Percentiles rank a stretch among this genome's conserved stretches.
Conservation (phyloP, 2,329 filamentous ascomycete genomes). For the Akanthomyces uredinophilus region DNA sequence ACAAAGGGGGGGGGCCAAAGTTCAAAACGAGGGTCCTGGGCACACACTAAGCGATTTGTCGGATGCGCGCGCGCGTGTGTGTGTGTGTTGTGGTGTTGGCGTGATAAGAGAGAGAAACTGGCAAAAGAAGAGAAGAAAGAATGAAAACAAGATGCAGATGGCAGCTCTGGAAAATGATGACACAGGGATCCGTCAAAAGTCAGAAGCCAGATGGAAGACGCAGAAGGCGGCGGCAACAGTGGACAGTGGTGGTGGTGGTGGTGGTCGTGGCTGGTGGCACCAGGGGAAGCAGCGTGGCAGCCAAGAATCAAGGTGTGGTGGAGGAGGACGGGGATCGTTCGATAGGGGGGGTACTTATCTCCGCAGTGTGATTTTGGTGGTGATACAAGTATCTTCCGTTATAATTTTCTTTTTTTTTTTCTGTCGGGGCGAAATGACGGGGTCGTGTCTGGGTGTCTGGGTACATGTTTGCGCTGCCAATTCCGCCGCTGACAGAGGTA, state of each 20-base stretch:
- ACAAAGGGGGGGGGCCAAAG: background rate
- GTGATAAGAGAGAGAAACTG: background rate
- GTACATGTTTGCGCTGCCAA: background rate
- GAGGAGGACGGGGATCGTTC: background rate
- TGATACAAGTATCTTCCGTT: background rate
- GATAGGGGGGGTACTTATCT: background rate
- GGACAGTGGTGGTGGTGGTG: background rate
- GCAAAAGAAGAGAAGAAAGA: background rate
- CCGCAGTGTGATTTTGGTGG: background rate
- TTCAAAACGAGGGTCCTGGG: background rate
- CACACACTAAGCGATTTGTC: too few relatives aligned
- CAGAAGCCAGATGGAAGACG: conserved; percentile 1
- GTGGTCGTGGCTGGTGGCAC: background rate
- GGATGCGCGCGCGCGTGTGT: background rate
- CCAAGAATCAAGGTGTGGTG: too few relatives aligned
- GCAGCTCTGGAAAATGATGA: background rate
- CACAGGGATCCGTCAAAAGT: background rate
- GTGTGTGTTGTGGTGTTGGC: background rate
- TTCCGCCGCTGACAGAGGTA: background rate
- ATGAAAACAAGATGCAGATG: background rate
- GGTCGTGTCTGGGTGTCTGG: background rate
- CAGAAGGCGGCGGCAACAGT: background rate
- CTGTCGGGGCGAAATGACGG: too few relatives aligned
- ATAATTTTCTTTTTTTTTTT: too few relatives aligned
- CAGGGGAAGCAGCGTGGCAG: background rate